A percentile compares a stretch with the other conserved stretches of the same genome.
phyloP scores from a whole-genome alignment of 495 filamentous ascomycete species.

The Bacidia gigantensis region DNA sequence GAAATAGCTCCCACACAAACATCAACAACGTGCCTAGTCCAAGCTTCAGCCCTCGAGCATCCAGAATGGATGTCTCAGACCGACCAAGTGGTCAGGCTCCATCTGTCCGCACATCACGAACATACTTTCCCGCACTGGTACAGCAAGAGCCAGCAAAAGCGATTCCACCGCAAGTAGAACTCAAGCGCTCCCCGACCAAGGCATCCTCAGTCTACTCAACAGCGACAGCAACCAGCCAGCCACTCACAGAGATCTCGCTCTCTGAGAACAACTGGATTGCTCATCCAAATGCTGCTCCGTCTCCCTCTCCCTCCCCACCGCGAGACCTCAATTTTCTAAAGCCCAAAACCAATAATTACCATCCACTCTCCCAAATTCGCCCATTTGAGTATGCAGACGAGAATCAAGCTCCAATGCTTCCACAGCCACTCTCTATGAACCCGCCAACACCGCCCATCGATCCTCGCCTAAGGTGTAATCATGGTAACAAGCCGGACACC shows the following conservation, averaged over 20 bases:
- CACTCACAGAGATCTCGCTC: conserved; percentile 22
- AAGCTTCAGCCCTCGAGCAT: conserved; percentile 25
- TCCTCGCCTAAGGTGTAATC: conserved; percentile 15
- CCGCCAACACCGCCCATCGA: conserved; percentile 37
- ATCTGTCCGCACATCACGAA: conserved; percentile 27
- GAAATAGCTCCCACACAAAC: conserved; percentile 39
- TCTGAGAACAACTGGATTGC: conserved; percentile 47
- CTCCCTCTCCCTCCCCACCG: conserved; percentile 31
- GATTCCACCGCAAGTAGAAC: conserved; percentile 1
- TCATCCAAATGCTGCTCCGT: conserved; percentile 41
- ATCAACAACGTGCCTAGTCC: conserved; percentile 16
- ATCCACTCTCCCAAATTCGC: conserved; percentile 28
- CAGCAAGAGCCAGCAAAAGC: conserved; percentile 23
- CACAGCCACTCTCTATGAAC: conserved; percentile 34
- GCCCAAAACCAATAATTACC: conserved; percentile 31
- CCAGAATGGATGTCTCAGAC: conserved; percentile 30
- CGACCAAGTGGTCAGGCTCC: conserved; percentile 29
- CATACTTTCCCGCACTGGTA: conserved; percentile 24
- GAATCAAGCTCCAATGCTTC: conserved; percentile 21
- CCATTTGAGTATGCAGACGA: conserved; percentile 23
- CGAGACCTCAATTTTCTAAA: conserved; percentile 34
- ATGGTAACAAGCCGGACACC: conserved; percentile 16
- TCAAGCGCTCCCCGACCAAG: conserved; percentile 16
- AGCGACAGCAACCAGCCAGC: conserved; percentile 14
- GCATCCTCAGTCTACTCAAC: conserved; percentile 16